Conservation (phyloP, 352 stramenopile species). For the Globisporangium polare region DNA sequence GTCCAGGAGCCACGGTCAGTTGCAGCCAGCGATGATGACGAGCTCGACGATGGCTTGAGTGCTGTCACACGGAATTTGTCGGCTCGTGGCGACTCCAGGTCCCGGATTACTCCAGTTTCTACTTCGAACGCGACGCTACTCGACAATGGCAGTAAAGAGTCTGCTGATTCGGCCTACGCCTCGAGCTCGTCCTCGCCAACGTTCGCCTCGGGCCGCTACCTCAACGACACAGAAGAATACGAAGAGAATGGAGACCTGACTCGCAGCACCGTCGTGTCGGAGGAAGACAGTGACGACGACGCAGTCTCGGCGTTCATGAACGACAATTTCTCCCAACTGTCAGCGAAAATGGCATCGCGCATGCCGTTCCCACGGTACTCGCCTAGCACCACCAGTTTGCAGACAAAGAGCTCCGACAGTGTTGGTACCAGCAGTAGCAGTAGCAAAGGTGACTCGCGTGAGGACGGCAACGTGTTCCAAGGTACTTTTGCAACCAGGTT, state of each 20-base stretch:
- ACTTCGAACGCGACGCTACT: neutral
- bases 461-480: conserved; percentile 21
- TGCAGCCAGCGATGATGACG: neutral
- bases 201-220: neutral
- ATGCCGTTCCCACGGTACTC: neutral
- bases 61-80: neutral
- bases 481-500: conserved; percentile 5
- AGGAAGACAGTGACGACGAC: neutral
- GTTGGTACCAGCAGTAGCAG: conserved; percentile 2
- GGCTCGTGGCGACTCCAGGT: neutral
- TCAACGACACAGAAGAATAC: neutral
- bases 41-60: no score
- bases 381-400: neutral
- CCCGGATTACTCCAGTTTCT: neutral
- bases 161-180: neutral
- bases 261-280: neutral
- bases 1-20: neutral
- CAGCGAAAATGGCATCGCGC: neutral
- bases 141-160: neutral
- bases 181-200: neutral
- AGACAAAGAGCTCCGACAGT: neutral
- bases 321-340: neutral
- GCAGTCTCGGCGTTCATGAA: conserved; percentile 2
- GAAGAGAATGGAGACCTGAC: neutral
- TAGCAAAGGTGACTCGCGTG: neutral